Evolutionary conservation across 1,284 basidiomycete genomes (phyloP).

Genomic region (Apiotrichum laibachii): DNA sequence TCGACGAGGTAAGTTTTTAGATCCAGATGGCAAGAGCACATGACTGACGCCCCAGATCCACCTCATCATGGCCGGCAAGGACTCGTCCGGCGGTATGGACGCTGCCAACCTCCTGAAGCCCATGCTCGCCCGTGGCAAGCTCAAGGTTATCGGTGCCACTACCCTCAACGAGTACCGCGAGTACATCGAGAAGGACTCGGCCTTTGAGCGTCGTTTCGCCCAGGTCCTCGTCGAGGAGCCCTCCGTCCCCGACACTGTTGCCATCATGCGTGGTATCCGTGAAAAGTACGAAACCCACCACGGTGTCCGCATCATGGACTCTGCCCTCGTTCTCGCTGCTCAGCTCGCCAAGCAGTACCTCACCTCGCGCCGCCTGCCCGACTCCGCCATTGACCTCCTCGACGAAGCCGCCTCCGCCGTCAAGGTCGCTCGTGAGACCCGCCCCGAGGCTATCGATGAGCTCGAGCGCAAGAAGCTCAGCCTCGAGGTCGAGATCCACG

Average conservation of each 20-base stretch:
- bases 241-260: conserved; percentile 83
- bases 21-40: conserved; percentile 64
- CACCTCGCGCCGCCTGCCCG: conserved; percentile 77
- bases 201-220: conserved; percentile 90
- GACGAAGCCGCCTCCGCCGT: conserved; percentile 79
- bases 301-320: conserved; percentile 85
- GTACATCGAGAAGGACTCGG: conserved; percentile 93
- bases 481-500: conserved; percentile 93
- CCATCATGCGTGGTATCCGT: conserved; percentile 79
- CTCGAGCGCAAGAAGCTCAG: conserved; percentile 90
- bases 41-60: conserved; percentile 4
- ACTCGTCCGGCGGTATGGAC: conserved; percentile 52
- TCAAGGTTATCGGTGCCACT: conserved; percentile 87
- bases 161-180: conserved; percentile 91
- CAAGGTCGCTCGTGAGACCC: conserved; percentile 88
- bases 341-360: conserved; percentile 93
- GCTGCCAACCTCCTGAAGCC: conserved; percentile 85
- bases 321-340: conserved; percentile 84
- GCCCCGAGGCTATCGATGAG: conserved; percentile 90
- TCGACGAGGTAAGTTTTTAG: conserved; percentile 64
- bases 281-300: conserved; percentile 76
- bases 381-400: conserved; percentile 87
- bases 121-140: conserved; percentile 83
- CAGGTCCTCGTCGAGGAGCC: conserved; percentile 94
- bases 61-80: conserved; percentile 29